These are phyloP conservation scores for Verticillium tricorpus DNA, from an alignment of 2,329 filamentous ascomycete species.

Conservation along the genomic window DNA sequence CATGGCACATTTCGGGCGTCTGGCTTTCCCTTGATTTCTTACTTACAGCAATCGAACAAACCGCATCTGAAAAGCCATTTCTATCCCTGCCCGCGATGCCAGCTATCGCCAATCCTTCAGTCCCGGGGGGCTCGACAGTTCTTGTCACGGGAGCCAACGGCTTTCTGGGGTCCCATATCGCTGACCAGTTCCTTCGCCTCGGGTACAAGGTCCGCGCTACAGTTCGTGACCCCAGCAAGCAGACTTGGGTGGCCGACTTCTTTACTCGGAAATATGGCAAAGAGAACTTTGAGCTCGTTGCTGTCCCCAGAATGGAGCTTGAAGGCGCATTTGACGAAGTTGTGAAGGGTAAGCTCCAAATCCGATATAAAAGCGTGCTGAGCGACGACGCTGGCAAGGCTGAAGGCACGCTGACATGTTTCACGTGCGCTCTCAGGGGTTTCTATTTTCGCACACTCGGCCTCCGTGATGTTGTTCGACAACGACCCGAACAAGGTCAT, in stretches of 20 bases:
- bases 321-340: conserved; percentile 15
- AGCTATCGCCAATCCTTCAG: not conserved
- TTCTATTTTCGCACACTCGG: too few relatives aligned
- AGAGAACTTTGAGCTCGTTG: conserved; percentile 26
- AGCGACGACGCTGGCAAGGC: too few relatives aligned
- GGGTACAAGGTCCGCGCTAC: conserved; percentile 43
- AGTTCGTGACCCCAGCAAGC: conserved; percentile 28
- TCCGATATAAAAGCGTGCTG: too few relatives aligned
- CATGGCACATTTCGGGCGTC: too few relatives aligned
- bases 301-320: conserved; percentile 27
- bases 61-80: too few relatives aligned
- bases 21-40: too few relatives aligned
- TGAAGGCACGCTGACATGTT: too few relatives aligned
- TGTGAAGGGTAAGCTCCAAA: too few relatives aligned
- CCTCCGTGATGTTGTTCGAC: too few relatives aligned
- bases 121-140: conserved; percentile 24
- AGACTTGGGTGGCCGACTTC: conserved; percentile 21
- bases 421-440: too few relatives aligned
- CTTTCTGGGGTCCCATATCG: conserved; percentile 33
- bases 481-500: conserved; percentile 30
- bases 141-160: conserved; percentile 39
- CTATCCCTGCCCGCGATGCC: too few relatives aligned
- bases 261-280: conserved; percentile 26
- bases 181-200: conserved; percentile 28
- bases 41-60: too few relatives aligned